phyloP scores from a whole-genome alignment of 2,329 filamentous ascomycete species.

The Ceratocystis alfenasii region DNA sequence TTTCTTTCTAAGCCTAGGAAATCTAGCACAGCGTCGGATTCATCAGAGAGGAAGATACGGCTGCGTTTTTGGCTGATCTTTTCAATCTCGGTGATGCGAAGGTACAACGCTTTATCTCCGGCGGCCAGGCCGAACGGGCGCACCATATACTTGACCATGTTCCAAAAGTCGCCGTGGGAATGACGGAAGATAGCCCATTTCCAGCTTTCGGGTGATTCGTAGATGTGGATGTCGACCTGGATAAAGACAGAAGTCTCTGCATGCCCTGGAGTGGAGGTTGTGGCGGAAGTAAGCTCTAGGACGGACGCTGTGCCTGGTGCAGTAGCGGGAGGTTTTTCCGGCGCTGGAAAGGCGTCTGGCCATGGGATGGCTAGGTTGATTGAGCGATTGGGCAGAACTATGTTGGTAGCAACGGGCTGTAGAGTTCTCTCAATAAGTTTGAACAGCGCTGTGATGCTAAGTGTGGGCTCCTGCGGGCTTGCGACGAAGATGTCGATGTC shows the following conservation, averaged over 20 bases:
- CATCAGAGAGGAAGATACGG: slow-evolving; percentile 47
- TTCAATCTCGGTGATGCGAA: slow-evolving; percentile 60
- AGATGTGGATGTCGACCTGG: slow-evolving; percentile 58
- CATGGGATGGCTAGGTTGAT: slow-evolving; percentile 46
- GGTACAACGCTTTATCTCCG: slow-evolving; percentile 49
- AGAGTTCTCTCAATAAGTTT: not conserved
- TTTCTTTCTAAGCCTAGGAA: slow-evolving; percentile 50
- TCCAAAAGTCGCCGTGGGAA: slow-evolving; percentile 61
- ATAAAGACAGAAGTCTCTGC: slow-evolving; percentile 29
- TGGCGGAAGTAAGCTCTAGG: not conserved
- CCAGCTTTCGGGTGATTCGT: slow-evolving; percentile 32
- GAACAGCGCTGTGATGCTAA: not conserved
- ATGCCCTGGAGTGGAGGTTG: not conserved
- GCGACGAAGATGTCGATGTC: slow-evolving; percentile 61
- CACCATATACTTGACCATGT: slow-evolving; percentile 50
- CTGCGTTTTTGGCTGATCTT: slow-evolving; percentile 41
- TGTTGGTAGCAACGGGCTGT: slow-evolving; percentile 17
- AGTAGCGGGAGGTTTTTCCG: not conserved
- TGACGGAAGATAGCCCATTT: slow-evolving; percentile 57
- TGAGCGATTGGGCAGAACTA: not conserved
- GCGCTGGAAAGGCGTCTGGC: slow-evolving; percentile 29
- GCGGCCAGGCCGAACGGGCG: slow-evolving; percentile 54
- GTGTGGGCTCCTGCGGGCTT: slow-evolving; percentile 25
- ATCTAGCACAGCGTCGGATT: slow-evolving; percentile 43
- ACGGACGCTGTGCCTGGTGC: not conserved